phyloP scores from a whole-genome alignment of 1,284 basidiomycete genomes.

The Ganoderma leucocontextum region DNA sequence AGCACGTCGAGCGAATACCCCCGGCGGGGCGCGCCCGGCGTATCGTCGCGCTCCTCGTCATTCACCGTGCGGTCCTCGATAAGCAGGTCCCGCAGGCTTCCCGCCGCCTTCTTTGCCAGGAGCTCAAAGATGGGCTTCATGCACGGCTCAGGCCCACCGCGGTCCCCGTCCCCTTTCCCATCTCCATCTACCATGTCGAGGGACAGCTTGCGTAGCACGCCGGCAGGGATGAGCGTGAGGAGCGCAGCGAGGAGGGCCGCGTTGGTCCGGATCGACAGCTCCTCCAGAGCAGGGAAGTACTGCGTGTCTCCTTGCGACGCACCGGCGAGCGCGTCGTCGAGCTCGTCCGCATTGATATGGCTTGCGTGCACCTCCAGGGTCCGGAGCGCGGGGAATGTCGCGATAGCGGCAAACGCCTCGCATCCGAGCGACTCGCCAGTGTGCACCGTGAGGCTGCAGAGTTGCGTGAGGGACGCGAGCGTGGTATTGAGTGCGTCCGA shows the following conservation, averaged over 20 bases:
- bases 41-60: slow-evolving; percentile 31
- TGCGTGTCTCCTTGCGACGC: slow-evolving; percentile 1
- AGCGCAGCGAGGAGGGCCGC: slow-evolving; percentile 43
- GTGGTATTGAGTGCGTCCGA: slow-evolving; percentile 45
- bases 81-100: slow-evolving; percentile 51
- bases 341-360: slow-evolving; percentile 45
- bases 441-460: slow-evolving; percentile 54
- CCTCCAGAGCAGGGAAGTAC: slow-evolving; percentile 52
- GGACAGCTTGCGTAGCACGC: slow-evolving; percentile 49
- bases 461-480: slow-evolving; percentile 47
- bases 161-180: neutral
- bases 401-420: slow-evolving; percentile 51
- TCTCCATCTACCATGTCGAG: slow-evolving; percentile 48
- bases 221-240: slow-evolving; percentile 45
- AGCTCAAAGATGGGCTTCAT: slow-evolving; percentile 45
- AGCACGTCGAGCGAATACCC: slow-evolving; percentile 39
- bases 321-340: slow-evolving; percentile 38
- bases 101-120: slow-evolving; percentile 46
- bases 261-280: slow-evolving; percentile 52
- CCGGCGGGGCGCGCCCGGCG: slow-evolving; percentile 5
- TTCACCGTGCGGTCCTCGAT: slow-evolving; percentile 48
- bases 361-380: slow-evolving; percentile 58
- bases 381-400: slow-evolving; percentile 50
- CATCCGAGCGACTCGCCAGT: slow-evolving; percentile 51
- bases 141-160: no score